Evolutionary conservation across 352 stramenopile species (phyloP).

Genomic region (Globisporangium paroecandrum): DNA sequence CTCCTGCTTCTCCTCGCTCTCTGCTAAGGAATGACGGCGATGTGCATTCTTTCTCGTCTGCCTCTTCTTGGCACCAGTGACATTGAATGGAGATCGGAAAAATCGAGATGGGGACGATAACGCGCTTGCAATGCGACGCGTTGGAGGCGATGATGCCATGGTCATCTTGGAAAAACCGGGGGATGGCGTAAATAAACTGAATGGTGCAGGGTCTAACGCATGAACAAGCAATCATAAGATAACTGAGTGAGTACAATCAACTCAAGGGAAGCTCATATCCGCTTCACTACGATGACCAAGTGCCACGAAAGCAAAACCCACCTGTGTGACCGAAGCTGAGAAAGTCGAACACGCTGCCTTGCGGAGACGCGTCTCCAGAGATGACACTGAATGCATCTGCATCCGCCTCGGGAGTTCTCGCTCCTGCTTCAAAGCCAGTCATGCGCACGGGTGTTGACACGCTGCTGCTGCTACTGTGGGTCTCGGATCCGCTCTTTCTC

Average conservation of each 20-base stretch:
- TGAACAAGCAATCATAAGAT: not conserved
- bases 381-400: slow-evolving; percentile 47
- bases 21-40: not conserved
- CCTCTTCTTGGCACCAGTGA: slow-evolving; percentile 20
- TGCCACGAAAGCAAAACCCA: slow-evolving; percentile 10
- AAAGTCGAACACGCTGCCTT: slow-evolving; percentile 57
- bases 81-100: slow-evolving; percentile 61
- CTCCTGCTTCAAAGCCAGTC: slow-evolving; percentile 16
- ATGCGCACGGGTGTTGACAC: slow-evolving; percentile 13
- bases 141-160: slow-evolving; percentile 19
- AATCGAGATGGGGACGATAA: slow-evolving; percentile 65
- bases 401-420: slow-evolving; percentile 18
- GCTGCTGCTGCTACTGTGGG: slow-evolving; percentile 18
- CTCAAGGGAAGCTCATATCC: not conserved
- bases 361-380: slow-evolving; percentile 39
- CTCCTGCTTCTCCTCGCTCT: slow-evolving; percentile 8
- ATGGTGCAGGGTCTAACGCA: slow-evolving; percentile 23
- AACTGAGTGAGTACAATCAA: not conserved
- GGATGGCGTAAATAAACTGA: slow-evolving; percentile 57
- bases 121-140: slow-evolving; percentile 25
- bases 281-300: not conserved
- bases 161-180: slow-evolving; percentile 26
- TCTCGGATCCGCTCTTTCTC: slow-evolving; percentile 11
- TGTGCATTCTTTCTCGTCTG: slow-evolving; percentile 11
- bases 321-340: slow-evolving; percentile 29